Evolutionary conservation across 2,329 filamentous ascomycete species (phyloP).

Genomic region (Lecanicillium sp.): DNA sequence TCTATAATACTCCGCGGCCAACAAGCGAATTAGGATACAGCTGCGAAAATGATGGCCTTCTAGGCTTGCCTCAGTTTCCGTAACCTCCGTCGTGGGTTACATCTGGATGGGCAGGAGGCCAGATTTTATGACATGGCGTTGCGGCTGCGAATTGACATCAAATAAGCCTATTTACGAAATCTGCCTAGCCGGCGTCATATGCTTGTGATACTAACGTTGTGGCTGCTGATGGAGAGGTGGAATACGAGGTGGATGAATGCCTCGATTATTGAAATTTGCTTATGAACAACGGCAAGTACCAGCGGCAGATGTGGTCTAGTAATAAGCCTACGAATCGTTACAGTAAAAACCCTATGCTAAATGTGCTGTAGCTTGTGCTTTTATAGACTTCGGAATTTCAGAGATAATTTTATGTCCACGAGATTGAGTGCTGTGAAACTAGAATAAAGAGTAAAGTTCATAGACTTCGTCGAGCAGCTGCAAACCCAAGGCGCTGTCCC

Average conservation of each 20-base stretch:
- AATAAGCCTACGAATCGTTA: too few relatives aligned
- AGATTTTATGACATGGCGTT: conserved; percentile 1
- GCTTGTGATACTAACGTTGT: neutral
- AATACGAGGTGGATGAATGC: neutral
- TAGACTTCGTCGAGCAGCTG: too few relatives aligned
- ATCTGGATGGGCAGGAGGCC: neutral
- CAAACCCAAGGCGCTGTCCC: too few relatives aligned
- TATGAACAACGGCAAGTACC: neutral
- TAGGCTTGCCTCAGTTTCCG: neutral
- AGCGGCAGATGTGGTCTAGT: too few relatives aligned
- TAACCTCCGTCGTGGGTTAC: conserved; percentile 1
- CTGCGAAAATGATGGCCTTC: conserved; percentile 1
- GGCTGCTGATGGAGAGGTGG: neutral
- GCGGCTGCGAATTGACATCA: neutral
- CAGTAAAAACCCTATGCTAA: too few relatives aligned
- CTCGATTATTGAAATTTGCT: neutral
- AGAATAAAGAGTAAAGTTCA: too few relatives aligned
- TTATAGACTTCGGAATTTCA: too few relatives aligned
- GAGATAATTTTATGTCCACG: too few relatives aligned
- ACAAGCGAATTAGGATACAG: neutral
- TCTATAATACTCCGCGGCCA: neutral
- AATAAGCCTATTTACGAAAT: neutral
- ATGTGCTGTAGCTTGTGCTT: too few relatives aligned
- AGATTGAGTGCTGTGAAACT: too few relatives aligned
- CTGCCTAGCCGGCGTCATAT: neutral